Evolutionary conservation across 202 grass and related monocot genomes (phyloP).

Genomic region (Bolboschoenoplectus hybrid): DNA sequence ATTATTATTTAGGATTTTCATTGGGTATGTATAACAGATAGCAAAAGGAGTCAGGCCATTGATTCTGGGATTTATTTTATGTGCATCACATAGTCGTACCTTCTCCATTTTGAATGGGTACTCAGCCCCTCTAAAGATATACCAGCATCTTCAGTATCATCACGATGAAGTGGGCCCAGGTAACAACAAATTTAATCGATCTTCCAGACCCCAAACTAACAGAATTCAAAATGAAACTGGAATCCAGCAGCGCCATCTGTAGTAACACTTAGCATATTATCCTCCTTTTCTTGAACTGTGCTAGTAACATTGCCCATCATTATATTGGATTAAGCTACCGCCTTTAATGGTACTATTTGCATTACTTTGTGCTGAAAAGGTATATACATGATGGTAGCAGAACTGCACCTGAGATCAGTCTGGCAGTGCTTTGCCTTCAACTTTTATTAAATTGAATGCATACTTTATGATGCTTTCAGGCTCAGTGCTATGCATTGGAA

Average conservation of each 20-base stretch:
- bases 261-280: not conserved
- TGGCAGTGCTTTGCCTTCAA: not conserved
- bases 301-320: not conserved
- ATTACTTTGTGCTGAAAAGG: not conserved
- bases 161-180: conserved; percentile 77
- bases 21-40: conserved; percentile 61
- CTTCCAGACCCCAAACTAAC: not conserved
- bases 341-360: not conserved
- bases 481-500: conserved; percentile 79
- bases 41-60: conserved; percentile 85
- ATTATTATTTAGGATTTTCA: conserved; percentile 32
- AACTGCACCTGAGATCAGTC: not conserved
- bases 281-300: not conserved
- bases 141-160: conserved; percentile 83
- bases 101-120: conserved; percentile 98
- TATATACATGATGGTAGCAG: not conserved
- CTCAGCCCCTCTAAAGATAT: conserved; percentile 85
- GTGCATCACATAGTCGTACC: conserved; percentile 93
- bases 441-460: not conserved
- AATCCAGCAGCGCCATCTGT: not conserved
- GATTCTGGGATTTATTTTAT: conserved; percentile 87
- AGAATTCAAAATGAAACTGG: conserved; percentile 8
- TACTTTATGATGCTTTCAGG: conserved; percentile 50
- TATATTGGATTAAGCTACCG: not conserved
- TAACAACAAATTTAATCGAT: conserved; percentile 42